Evolutionary conservation across 2,329 filamentous ascomycete species (phyloP).

Genomic region (Ilyonectria destructans): DNA sequence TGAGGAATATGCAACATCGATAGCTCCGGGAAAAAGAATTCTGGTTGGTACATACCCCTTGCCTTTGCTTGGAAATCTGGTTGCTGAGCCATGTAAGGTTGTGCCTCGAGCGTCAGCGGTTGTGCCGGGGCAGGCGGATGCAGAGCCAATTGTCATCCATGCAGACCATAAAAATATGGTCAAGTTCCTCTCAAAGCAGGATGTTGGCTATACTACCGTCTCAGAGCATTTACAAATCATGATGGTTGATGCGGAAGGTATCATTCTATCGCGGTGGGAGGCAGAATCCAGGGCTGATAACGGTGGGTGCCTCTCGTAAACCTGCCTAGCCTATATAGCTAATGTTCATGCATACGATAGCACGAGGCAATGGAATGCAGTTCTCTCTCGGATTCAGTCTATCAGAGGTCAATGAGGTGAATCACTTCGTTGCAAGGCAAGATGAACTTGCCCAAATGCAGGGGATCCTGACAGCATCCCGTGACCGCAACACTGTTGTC

Average conservation of each 20-base stretch:
- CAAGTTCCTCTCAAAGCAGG: slow-evolving; percentile 15
- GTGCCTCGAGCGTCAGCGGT: slow-evolving; percentile 19
- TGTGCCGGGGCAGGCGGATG: slow-evolving; percentile 22
- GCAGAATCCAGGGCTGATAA: slow-evolving; percentile 1
- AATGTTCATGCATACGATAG: too few species aligned
- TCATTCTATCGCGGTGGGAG: slow-evolving; percentile 19
- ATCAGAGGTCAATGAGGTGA: slow-evolving; percentile 12
- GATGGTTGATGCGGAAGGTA: neutral
- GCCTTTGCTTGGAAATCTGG: too few species aligned
- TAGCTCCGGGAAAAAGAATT: slow-evolving; percentile 5
- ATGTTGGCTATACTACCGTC: slow-evolving; percentile 14
- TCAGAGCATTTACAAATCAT: slow-evolving; percentile 19
- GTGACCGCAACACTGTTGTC: slow-evolving; percentile 43
- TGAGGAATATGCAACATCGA: slow-evolving; percentile 15
- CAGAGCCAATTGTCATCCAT: slow-evolving; percentile 18
- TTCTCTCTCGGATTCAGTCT: slow-evolving; percentile 17
- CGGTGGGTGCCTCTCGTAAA: too few species aligned
- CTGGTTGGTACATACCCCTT: too few species aligned
- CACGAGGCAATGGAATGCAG: too few species aligned
- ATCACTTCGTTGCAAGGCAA: slow-evolving; percentile 39
- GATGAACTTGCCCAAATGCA: slow-evolving; percentile 39
- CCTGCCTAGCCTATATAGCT: too few species aligned
- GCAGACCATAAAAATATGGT: slow-evolving; percentile 27
- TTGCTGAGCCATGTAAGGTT: neutral
- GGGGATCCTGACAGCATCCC: slow-evolving; percentile 19